Evolutionary conservation across 1,284 basidiomycete genomes (phyloP).

Genomic region (Xerocomus minutiporus): DNA sequence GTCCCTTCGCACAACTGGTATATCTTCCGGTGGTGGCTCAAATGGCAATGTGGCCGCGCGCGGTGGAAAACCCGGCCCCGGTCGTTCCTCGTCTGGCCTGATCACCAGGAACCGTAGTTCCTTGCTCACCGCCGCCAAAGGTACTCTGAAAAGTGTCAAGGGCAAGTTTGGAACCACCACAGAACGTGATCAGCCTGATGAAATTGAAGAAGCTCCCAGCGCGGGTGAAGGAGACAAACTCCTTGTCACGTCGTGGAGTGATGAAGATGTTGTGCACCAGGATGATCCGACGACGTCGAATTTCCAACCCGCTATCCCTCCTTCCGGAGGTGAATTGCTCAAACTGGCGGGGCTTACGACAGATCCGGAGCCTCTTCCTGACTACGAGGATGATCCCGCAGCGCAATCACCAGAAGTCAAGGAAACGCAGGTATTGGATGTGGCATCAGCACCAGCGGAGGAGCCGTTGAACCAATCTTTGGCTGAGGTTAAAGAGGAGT

Average conservation of each 20-base stretch:
- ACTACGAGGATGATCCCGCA: slow-evolving; percentile 51
- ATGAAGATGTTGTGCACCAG: slow-evolving; percentile 17
- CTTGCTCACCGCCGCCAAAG: slow-evolving; percentile 46
- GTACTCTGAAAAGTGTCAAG: slow-evolving; percentile 44
- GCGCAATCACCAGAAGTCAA: slow-evolving; percentile 12
- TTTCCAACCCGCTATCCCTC: slow-evolving; percentile 13
- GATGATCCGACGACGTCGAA: slow-evolving; percentile 5
- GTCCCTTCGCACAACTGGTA: slow-evolving; percentile 10
- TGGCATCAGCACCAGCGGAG: not conserved
- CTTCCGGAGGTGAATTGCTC: slow-evolving; percentile 45
- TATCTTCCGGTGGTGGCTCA: slow-evolving; percentile 12
- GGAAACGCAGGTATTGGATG: not conserved
- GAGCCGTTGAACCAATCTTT: not conserved
- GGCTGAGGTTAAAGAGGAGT: slow-evolving; percentile 1
- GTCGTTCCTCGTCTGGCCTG: slow-evolving; percentile 40
- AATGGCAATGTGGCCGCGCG: slow-evolving; percentile 11
- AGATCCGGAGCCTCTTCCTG: slow-evolving; percentile 41
- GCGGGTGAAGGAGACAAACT: slow-evolving; percentile 6
- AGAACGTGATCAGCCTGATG: slow-evolving; percentile 16
- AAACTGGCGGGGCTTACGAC: slow-evolving; percentile 42
- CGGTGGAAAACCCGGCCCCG: slow-evolving; percentile 44
- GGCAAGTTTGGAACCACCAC: slow-evolving; percentile 28
- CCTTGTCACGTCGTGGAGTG: slow-evolving; percentile 17
- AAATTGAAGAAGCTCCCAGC: slow-evolving; percentile 20
- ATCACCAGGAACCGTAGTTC: slow-evolving; percentile 41